Evolutionary conservation across 2,329 filamentous ascomycete genomes (phyloP).

Genomic region (Raffaelea arxii): DNA sequence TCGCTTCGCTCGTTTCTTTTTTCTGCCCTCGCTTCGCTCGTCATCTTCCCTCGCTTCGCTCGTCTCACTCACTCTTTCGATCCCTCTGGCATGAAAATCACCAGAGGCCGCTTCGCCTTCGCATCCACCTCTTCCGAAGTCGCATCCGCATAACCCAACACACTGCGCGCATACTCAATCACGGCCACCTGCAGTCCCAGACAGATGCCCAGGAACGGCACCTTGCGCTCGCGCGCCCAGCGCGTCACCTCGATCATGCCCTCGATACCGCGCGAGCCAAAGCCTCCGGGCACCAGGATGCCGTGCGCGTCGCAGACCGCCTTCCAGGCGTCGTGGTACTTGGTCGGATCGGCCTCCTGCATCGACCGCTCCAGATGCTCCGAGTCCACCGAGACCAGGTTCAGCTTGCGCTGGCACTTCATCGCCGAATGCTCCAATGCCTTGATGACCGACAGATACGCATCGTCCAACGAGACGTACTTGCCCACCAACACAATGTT

Average conservation of each 20-base stretch:
- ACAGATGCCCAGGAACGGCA: constrained; percentile 82
- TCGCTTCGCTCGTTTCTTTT: too few relatives aligned
- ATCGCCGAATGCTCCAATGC: constrained; percentile 86
- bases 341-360: constrained; percentile 51
- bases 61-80: constrained; percentile 22
- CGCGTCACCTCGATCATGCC: constrained; percentile 85
- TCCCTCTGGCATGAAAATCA: constrained; percentile 83
- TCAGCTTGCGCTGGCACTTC: constrained; percentile 69
- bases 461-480: constrained; percentile 76
- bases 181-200: constrained; percentile 90
- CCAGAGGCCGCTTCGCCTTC: constrained; percentile 52
- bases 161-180: constrained; percentile 73
- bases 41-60: too few relatives aligned
- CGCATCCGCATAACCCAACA: constrained; percentile 30
- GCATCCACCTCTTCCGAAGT: constrained; percentile 45
- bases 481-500: constrained; percentile 86
- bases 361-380: constrained; percentile 67
- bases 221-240: constrained; percentile 74
- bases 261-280: constrained; percentile 71
- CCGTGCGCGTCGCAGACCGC: constrained; percentile 60
- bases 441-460: constrained; percentile 70
- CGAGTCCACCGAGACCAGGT: constrained; percentile 77
- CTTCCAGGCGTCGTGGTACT: constrained; percentile 82
- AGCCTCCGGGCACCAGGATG: constrained; percentile 64
- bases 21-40: too few relatives aligned